phyloP scores from a whole-genome alignment of 768 basidiomycete species.

The Termitomyces sp. region DNA sequence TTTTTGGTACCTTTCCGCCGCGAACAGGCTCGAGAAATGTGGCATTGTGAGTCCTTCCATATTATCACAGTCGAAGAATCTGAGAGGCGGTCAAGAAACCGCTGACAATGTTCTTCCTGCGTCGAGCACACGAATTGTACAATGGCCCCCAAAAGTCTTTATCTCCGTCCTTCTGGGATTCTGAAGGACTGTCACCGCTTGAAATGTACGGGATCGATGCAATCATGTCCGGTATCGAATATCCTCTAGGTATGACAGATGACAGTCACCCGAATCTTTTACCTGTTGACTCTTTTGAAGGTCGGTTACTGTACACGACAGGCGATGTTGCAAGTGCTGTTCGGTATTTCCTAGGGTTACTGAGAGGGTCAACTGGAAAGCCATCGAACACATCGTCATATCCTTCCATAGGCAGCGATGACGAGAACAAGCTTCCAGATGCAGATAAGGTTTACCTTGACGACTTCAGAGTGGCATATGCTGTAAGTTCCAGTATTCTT shows the following conservation, averaged over 20 bases:
- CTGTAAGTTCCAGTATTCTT: slow-evolving; percentile 38
- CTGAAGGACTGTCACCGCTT: slow-evolving; percentile 45
- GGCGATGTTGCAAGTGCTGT: slow-evolving; percentile 79
- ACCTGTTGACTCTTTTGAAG: slow-evolving; percentile 28
- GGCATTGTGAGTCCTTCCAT: slow-evolving; percentile 59
- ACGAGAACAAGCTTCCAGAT: slow-evolving; percentile 21
- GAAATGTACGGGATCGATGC: slow-evolving; percentile 47
- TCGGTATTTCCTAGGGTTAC: slow-evolving; percentile 65
- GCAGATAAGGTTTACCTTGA: slow-evolving; percentile 73
- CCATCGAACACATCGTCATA: neutral
- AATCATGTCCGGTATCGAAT: slow-evolving; percentile 69
- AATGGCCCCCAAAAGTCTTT: slow-evolving; percentile 46
- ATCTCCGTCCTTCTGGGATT: slow-evolving; percentile 79
- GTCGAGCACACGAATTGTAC: slow-evolving; percentile 63
- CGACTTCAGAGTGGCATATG: slow-evolving; percentile 84
- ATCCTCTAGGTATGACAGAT: slow-evolving; percentile 59
- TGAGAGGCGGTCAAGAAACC: slow-evolving; percentile 56
- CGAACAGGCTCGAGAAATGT: slow-evolving; percentile 74
- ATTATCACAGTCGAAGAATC: neutral
- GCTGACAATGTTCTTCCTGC: slow-evolving; percentile 75
- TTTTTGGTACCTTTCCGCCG: slow-evolving; percentile 74
- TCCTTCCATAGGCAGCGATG: slow-evolving; percentile 12
- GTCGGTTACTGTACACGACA: slow-evolving; percentile 84
- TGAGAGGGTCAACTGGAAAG: slow-evolving; percentile 34
- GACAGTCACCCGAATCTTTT: neutral